These are phyloP conservation scores for Neckera pumila DNA, from an alignment of 225 moss, liverwort and hornwort species.

Conservation along the genomic window DNA sequence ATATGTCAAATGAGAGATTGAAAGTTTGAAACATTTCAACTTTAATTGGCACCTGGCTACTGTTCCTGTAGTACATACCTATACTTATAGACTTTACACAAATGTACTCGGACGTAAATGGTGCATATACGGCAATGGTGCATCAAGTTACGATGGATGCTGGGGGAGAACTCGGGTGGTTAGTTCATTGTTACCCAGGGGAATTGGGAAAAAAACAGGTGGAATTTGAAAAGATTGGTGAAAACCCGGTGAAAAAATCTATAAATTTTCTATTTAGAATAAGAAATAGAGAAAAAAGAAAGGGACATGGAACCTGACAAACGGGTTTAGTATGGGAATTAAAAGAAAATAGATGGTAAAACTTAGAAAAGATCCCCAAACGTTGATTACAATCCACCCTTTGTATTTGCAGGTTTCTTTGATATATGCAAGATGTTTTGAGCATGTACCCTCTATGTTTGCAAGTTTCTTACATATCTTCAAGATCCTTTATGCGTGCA, in stretches of 20 bases:
- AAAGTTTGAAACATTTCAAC: too few relatives aligned
- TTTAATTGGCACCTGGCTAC: background rate
- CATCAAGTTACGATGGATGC: background rate
- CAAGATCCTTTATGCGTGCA: rapidly evolving
- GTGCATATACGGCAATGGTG: background rate
- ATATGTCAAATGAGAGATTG: background rate
- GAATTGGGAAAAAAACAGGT: background rate
- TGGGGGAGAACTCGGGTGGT: background rate
- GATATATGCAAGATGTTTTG: rapidly evolving
- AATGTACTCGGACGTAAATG: background rate
- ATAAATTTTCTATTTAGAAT: background rate
- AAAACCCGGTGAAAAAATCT: too few relatives aligned
- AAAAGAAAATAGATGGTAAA: background rate
- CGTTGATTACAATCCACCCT: rapidly evolving
- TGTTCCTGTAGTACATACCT: background rate
- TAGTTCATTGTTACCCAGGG: background rate
- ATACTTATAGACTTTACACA: background rate
- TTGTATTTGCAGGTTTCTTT: rapidly evolving
- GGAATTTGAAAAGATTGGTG: rapidly evolving
- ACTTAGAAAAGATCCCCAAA: rapidly evolving
- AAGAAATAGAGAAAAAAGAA: too few relatives aligned
- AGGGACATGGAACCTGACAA: too few relatives aligned
- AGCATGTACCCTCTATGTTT: too few relatives aligned
- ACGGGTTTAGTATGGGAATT: too few relatives aligned
- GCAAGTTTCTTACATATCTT: background rate